Evolutionary conservation across 768 basidiomycete species (phyloP), one percentile per base, ranked within the genome.

Genomic region (Suillus decipiens): DNA sequence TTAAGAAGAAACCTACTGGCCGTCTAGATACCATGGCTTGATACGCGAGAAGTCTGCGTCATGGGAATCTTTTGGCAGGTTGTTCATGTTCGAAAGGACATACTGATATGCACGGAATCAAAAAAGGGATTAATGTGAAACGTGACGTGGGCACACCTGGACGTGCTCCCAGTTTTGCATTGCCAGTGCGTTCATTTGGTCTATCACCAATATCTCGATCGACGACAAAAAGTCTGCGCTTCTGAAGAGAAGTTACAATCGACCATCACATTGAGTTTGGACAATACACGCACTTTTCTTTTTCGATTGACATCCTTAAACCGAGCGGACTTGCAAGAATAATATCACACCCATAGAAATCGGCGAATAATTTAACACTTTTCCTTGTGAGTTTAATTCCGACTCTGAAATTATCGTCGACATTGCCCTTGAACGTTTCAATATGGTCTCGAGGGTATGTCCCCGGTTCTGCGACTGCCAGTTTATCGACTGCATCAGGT

Each of bases 151-250:
- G 70, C 81, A 41, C 71, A 93, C 96, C 82, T 97, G 93, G 22
- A 96, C 84, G 71, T 99, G 97, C 43, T 98, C 95, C 97, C 97
- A 99, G 70, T 99, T 99, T 78, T 99, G 97, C 97, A 99, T 99
- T 4, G 86, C 84, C 69, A 99, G 83, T 3, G 90, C 90, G 74
- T 99, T 95, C 80, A 93, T 81, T 70, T 97, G 95, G 73, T 99
- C 97, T 17, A 93, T 82, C n/a, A 99, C 77, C 24, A 95, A 77
- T 6, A 99, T 76, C 72, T 99, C 97, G 61, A 99, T 91, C 3
- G 95, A 96, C 12, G 93, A 93, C 59, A 99, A 80, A 73, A 96
- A 95, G 76, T 99, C 97, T 12, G 87, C 88, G 68, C 83, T 92
- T 72, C 93, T 94, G 61, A 31, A 53, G 51, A n/a, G 28, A 64